These are phyloP conservation scores for Croton setiger DNA, from an alignment of 441 rosid species.

Conservation along the genomic window DNA sequence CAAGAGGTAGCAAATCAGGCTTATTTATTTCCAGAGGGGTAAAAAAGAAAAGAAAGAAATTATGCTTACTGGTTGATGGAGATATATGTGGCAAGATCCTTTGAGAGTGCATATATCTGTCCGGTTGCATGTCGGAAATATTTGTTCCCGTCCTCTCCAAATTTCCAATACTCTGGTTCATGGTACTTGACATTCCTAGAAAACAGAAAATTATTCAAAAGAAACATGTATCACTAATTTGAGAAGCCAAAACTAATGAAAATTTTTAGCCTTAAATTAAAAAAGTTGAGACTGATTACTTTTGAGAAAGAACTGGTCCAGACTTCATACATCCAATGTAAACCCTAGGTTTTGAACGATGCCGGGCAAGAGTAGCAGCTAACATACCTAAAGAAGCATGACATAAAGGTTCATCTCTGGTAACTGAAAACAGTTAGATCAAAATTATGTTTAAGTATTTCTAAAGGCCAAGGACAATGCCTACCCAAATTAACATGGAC, in stretches of 20 bases:
- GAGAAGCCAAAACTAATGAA: slow-evolving; percentile 8
- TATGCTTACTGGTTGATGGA: slow-evolving; percentile 71
- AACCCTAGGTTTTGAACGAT: slow-evolving; percentile 86
- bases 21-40: not conserved
- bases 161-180: slow-evolving; percentile 98
- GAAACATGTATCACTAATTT: slow-evolving; percentile 9
- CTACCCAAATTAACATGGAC: slow-evolving; percentile 95
- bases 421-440: not conserved
- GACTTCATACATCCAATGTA: slow-evolving; percentile 97
- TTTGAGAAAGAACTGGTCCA: slow-evolving; percentile 90
- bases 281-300: slow-evolving; percentile 40
- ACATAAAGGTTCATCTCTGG: not conserved
- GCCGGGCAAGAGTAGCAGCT: slow-evolving; percentile 78
- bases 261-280: not conserved
- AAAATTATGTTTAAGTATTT: not conserved
- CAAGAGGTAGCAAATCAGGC: slow-evolving; percentile 5
- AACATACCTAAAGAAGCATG: slow-evolving; percentile 52
- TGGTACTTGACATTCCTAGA: slow-evolving; percentile 80
- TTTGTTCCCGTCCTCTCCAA: slow-evolving; percentile 91
- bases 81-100: slow-evolving; percentile 82
- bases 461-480: slow-evolving; percentile 12
- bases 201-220: slow-evolving; percentile 10
- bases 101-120: slow-evolving; percentile 91
- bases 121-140: slow-evolving; percentile 97
- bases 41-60: slow-evolving; percentile 1